Base-by-base conservation (phyloP, 805 yeast species). In the Kurtzmaniella fragi region DNA sequence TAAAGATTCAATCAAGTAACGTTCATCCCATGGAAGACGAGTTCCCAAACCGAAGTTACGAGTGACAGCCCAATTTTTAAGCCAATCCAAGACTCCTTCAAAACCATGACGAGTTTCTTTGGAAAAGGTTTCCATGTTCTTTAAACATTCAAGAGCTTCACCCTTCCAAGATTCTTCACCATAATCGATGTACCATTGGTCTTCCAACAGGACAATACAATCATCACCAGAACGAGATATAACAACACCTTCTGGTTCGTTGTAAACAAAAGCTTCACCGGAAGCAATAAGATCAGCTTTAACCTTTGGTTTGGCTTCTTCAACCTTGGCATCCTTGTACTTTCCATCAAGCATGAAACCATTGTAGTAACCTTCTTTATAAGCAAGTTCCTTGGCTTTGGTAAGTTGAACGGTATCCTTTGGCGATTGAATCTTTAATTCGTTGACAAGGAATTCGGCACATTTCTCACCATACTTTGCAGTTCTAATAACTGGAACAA, bases 101-200 rank as follows among this genome's bases (percentile, higher is more conserved):
- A 93, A 91, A 5, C 95, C 96, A 57, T 91, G 80, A 54, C 84
- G 77, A 31, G 95, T 86, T 69, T 90, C 98, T 36, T 81, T 71
- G 38, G 82, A 73, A 71, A 77, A 91, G 9, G 90, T 76, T 60
- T 84, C 77, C 91, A 93, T 81, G 43, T 64, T 59, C 34, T 72
- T 73, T 45, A 93, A 74, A 61, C 95, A 84, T 53, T 84, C 93
- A 46, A 80, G 67, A 39, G 96, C 95, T 59, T 77, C 78, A 12
- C 71, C 64, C 58, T 84, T 86, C 99, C 99, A 93, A 12, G 67
- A 50, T 51, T 78, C 87, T 75, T 93, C 99, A 75, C 99, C 99
- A 56, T 93, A 93, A 62, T 93, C 97, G 53, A 87, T 77, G 64
- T 80, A 93, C 99, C 99, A 93, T 73, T 93, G 99, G 67, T 93